phyloP scores from a whole-genome alignment of 148 eudicot genomes.

The Chenopodium suecicum region DNA sequence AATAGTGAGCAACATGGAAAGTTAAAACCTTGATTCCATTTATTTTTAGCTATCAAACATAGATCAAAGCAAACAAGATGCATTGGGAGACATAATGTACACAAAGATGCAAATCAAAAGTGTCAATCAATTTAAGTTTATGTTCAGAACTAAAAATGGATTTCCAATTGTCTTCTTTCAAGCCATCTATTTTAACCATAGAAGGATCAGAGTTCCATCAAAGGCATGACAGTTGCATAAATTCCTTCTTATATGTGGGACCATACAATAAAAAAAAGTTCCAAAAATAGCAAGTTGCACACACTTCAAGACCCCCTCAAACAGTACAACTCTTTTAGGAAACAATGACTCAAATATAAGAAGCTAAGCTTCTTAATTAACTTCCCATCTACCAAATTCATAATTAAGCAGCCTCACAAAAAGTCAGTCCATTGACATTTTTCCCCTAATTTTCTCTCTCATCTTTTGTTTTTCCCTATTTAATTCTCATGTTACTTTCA shows the following conservation, averaged over 20 bases:
- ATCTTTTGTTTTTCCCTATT: constrained; percentile 1
- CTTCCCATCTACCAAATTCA: constrained; percentile 9
- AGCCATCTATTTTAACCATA: constrained; percentile 11
- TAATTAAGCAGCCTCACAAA: background rate
- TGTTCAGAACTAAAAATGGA: constrained; percentile 10
- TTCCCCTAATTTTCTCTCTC: background rate
- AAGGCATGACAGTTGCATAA: constrained; percentile 28
- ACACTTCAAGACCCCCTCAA: background rate
- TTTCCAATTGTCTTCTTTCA: constrained; percentile 12
- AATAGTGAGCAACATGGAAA: too few relatives aligned
- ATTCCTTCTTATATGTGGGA: constrained; percentile 12
- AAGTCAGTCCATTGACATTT: constrained; percentile 24
- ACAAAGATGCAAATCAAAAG: constrained; percentile 1
- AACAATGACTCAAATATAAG: background rate
- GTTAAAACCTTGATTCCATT: background rate
- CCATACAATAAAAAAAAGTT: constrained; percentile 5
- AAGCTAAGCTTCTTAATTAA: background rate
- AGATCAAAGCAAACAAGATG: background rate
- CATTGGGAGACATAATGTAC: background rate
- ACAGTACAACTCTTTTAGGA: background rate
- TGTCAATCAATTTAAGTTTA: constrained; percentile 18
- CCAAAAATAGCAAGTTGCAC: constrained; percentile 20
- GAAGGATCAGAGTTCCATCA: background rate
- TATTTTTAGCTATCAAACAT: background rate
- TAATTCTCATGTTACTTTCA: constrained; percentile 33